Percentiles rank a stretch among this genome's conserved stretches.
phyloP scores from a whole-genome alignment of 768 basidiomycete genomes.

The Tricholomella constricta region DNA sequence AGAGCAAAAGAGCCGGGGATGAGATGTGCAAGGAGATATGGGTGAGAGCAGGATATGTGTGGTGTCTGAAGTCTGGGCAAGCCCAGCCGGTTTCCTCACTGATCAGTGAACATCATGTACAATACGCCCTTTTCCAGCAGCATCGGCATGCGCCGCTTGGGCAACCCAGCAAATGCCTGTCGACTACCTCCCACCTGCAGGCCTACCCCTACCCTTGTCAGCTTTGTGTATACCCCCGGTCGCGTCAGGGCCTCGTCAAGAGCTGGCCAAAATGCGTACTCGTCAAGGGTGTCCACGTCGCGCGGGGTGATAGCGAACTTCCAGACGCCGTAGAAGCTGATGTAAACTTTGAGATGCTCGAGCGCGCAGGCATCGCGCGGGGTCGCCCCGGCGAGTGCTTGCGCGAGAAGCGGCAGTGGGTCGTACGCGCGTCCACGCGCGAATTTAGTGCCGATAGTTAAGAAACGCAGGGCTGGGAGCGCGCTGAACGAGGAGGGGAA shows the following conservation, averaged over 20 bases:
- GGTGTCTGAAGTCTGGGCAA: too few species aligned
- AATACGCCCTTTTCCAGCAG: slow-evolving; percentile 1
- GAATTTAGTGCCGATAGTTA: slow-evolving; percentile 6
- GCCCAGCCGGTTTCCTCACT: not conserved
- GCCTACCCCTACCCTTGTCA: not conserved
- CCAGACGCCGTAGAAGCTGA: slow-evolving; percentile 17
- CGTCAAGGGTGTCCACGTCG: slow-evolving; percentile 7
- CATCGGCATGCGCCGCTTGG: not conserved
- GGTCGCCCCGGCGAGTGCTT: not conserved
- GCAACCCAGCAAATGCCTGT: not conserved
- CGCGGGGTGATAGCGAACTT: slow-evolving; percentile 16
- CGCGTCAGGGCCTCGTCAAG: slow-evolving; percentile 9
- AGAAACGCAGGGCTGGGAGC: not conserved
- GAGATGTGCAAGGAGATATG: too few species aligned
- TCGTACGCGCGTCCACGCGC: slow-evolving; percentile 6
- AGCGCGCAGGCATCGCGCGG: not conserved
- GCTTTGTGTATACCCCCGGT: not conserved
- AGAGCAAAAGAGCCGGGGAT: too few species aligned
- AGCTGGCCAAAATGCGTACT: slow-evolving; percentile 12
- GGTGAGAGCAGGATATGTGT: too few species aligned
- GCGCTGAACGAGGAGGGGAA: not conserved
- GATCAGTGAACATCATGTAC: not conserved
- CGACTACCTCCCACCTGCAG: slow-evolving; percentile 3
- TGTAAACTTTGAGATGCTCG: slow-evolving; percentile 3
- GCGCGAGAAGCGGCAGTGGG: slow-evolving; percentile 6